Conservation (phyloP, 495 filamentous ascomycete species). For the Cercophora sp. region DNA sequence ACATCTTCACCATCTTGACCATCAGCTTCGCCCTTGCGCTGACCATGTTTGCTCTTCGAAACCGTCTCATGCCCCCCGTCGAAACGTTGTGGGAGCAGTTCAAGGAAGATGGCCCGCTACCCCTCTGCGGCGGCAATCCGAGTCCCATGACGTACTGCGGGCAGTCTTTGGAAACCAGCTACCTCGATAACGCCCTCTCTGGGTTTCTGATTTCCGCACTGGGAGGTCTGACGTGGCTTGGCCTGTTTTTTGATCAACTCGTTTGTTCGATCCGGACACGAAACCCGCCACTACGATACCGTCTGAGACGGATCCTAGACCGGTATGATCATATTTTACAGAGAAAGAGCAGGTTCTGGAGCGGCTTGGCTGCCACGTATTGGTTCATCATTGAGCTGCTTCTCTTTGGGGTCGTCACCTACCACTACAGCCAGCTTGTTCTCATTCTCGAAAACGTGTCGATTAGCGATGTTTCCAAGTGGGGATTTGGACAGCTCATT, state of each 20-base stretch:
- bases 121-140: slow-evolving; percentile 8
- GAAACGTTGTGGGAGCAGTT: neutral
- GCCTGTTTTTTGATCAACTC: neutral
- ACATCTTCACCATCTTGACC: slow-evolving; percentile 4
- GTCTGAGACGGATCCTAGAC: neutral
- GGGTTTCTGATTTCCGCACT: neutral
- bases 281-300: neutral
- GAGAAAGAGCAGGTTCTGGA: neutral
- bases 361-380: neutral
- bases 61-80: neutral
- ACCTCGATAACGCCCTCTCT: neutral
- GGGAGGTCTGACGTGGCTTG: neutral
- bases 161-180: neutral
- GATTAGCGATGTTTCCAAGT: slow-evolving; percentile 7
- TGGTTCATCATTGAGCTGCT: neutral
- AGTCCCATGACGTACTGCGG: slow-evolving; percentile 13
- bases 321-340: neutral
- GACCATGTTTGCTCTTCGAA: slow-evolving; percentile 1
- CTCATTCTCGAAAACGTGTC: neutral
- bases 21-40: neutral
- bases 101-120: slow-evolving; percentile 1
- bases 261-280: neutral
- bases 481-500: slow-evolving; percentile 26
- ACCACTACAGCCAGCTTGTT: neutral
- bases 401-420: neutral